Evolutionary conservation across 148 eudicot genomes (phyloP), one percentile per base, ranked within the genome.

Genomic region (Rhododendron henanense): DNA sequence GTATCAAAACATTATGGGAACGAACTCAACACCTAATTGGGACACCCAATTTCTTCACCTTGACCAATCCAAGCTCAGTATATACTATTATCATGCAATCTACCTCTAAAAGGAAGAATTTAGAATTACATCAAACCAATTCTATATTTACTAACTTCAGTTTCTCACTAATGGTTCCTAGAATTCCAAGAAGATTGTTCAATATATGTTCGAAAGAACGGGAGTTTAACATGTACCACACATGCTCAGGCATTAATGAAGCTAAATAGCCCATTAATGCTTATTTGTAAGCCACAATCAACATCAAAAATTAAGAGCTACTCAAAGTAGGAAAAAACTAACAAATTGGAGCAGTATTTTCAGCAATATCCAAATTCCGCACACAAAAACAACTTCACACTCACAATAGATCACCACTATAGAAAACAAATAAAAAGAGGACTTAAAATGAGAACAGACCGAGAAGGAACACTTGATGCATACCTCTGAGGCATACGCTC

Each of bases 391-490:
- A 37, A 1, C 33, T 33, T 37, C 41, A 37, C 33, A 39, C 23
- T 61, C 35, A 39, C 50, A 5, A 44, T 74, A n/a, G 13, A 61
- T 25, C 14, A 77, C 14, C 28, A 21, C 39, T 23, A 11, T 25
- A 78, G 48, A 21, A 41, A 18, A 45, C 28, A 69, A 53, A 13
- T 53, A 23, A 6, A 7, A 84, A 53, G 16, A 10, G n/a, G 45
- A 57, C 50, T 48, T 15, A 53, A 67, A 41, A 73, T 28, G 45
- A 86, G 33, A 73, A 73, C 86, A 81, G 44, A 94, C 98, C 98
- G 80, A 19, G 93, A 90, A 76, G 91, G 89, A 84, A 80, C 88
- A 45, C 92, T 91, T 0, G 95, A 92, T 1, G 89, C 88, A 89
- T 87, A 90, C 35, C 92, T 93, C 94, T 2, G 91, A 90, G 57